Evolutionary conservation across 495 filamentous ascomycete genomes (phyloP), one percentile per base, ranked within the genome.

Genomic region (Neurospora sp.): DNA sequence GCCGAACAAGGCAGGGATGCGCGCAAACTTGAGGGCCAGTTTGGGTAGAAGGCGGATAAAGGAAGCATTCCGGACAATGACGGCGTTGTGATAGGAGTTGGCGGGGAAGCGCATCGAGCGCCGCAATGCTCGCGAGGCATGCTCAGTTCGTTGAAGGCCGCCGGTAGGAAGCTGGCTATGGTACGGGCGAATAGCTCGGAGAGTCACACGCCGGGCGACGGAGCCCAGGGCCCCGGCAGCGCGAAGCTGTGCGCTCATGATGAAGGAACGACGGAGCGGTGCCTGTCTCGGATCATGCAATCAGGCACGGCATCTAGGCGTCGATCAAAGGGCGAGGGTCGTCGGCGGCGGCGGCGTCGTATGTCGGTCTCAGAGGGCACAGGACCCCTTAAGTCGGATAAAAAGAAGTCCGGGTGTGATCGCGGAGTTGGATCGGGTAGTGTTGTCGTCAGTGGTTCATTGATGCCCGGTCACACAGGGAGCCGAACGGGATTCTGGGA

Each of bases 1-100:
- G 40, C 94, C 96, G 79, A 97, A 94, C 83, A 97, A 89, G 73
- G 96, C 95, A 36, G 96, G 96, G 70, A 98, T 83, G 70, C 93
- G 87, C 45, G 91, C 85, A 71, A 98, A 91, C 84, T 97, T 99
- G 76, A 97, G 76, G 10, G 94, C 90, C 48, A 99, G 86, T 78
- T 93, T 92, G 3, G 96, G 96, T n/a, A 99, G 85, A 70, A 92
- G 87, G 70, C 96, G 88, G 8, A 86, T 87, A 79, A 98, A 98
- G 7, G 95, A 98, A 59, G 93, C 92, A 73, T 91, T 91, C 71
- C 96, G 90, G 15, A 94, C 92, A 34, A 91, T 89, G 73, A 94
- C 92, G 21, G 94, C 89, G 85, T 97, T 93, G 81, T 97, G 94
- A 73, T 96, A 90, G 15, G 88, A 86, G 78, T 91, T 94, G 9